Conservation (phyloP, 768 basidiomycete species). For the Cubamyces sp. region DNA sequence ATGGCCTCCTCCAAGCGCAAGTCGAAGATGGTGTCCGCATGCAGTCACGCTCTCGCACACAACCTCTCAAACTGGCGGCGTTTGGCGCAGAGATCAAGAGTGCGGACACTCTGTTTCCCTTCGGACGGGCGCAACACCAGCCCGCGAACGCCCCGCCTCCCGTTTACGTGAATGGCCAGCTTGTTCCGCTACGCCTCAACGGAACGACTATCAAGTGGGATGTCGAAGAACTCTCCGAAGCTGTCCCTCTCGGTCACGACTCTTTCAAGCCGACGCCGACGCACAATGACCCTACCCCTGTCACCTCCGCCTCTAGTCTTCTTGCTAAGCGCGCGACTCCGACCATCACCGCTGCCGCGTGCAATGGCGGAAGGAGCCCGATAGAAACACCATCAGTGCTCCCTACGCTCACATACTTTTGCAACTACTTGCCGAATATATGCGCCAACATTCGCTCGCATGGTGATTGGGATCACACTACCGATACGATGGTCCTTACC, state of each 20-base stretch:
- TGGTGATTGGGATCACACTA: neutral
- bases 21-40: too few relatives aligned
- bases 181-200: neutral
- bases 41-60: too few relatives aligned
- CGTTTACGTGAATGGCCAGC: slow-evolving; percentile 4
- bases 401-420: slow-evolving; percentile 14
- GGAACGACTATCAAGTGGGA: neutral
- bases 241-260: neutral
- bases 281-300: too few relatives aligned
- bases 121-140: slow-evolving; percentile 1
- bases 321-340: neutral
- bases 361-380: neutral
- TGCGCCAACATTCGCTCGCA: slow-evolving; percentile 12
- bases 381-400: neutral
- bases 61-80: too few relatives aligned
- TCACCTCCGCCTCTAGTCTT: too few relatives aligned
- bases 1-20: too few relatives aligned
- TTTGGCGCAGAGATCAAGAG: too few relatives aligned
- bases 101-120: neutral
- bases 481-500: slow-evolving; percentile 5
- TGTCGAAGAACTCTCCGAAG: too few relatives aligned
- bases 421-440: slow-evolving; percentile 9
- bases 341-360: neutral
- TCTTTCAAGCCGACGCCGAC: too few relatives aligned
- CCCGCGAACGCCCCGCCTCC: slow-evolving; percentile 13